Evolutionary conservation across 2,329 filamentous ascomycete genomes (phyloP).

Genomic region (Fusarium papillatum): DNA sequence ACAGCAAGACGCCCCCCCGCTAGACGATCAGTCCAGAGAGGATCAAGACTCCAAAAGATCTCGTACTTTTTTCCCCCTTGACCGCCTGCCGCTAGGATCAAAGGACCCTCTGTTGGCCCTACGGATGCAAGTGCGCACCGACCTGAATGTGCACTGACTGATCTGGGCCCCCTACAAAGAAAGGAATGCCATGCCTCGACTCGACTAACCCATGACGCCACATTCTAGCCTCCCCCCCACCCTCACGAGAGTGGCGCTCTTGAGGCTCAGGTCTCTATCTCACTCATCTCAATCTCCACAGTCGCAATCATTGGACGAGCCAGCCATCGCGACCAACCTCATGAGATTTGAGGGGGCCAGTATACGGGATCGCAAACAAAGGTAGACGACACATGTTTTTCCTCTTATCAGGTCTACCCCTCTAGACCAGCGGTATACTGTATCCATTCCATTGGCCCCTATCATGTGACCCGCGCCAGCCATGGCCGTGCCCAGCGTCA

Average conservation of each 20-base stretch:
- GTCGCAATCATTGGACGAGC: constrained; percentile 23
- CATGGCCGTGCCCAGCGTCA: constrained; percentile 63
- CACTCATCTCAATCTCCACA: constrained; percentile 26
- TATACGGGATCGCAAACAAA: not conserved
- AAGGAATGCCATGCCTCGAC: not conserved
- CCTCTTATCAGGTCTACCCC: not conserved
- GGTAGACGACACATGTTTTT: constrained; percentile 9
- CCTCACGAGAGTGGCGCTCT: constrained; percentile 25
- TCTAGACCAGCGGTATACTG: not conserved
- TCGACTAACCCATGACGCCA: constrained; percentile 17
- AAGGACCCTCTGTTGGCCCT: constrained; percentile 1
- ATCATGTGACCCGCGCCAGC: constrained; percentile 38
- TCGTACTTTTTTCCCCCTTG: not conserved
- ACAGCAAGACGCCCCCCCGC: not conserved
- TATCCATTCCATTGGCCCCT: constrained; percentile 2
- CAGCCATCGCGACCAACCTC: constrained; percentile 21
- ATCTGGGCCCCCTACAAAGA: not conserved
- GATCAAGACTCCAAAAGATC: not conserved
- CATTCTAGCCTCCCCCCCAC: constrained; percentile 10
- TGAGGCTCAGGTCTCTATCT: constrained; percentile 27
- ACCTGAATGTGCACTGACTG: not conserved
- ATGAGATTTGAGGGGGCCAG: not conserved
- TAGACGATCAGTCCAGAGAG: not conserved
- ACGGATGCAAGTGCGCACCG: not conserved
- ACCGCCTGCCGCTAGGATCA: not conserved